phyloP scores from a whole-genome alignment of 2,329 filamentous ascomycete genomes.

The Xylaria sp. region DNA sequence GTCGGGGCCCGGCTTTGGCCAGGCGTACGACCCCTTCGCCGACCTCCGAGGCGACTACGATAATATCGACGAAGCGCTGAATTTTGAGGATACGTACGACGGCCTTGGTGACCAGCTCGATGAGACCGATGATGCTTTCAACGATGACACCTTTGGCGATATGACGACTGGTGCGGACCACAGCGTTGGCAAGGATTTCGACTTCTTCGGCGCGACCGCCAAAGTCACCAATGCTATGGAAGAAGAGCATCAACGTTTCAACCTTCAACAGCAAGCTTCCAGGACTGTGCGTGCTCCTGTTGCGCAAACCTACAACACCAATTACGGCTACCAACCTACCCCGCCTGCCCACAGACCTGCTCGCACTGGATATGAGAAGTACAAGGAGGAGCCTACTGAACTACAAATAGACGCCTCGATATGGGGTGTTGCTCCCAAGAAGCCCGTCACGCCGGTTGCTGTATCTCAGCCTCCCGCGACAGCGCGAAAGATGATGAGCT shows the following conservation, averaged over 20 bases:
- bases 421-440: conserved; percentile 80
- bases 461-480: conserved; percentile 29
- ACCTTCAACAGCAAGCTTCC: conserved; percentile 70
- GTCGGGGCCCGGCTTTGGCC: conserved; percentile 79
- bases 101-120: conserved; percentile 89
- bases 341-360: conserved; percentile 61
- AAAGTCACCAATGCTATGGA: conserved; percentile 84
- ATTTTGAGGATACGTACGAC: conserved; percentile 98
- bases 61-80: conserved; percentile 58
- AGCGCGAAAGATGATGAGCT: conserved; percentile 83
- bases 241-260: conserved; percentile 87
- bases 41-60: conserved; percentile 73
- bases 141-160: conserved; percentile 88
- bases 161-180: conserved; percentile 50
- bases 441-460: conserved; percentile 46
- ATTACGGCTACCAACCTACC: conserved; percentile 46
- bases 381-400: conserved; percentile 84
- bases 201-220: conserved; percentile 93
- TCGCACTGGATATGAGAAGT: conserved; percentile 89
- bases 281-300: conserved; percentile 48
- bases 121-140: conserved; percentile 91
- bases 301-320: conserved; percentile 41
- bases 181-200: conserved; percentile 87
- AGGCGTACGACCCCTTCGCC: conserved; percentile 84
- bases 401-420: conserved; percentile 91